A percentile compares a stretch with the other conserved stretches of the same genome.
Conservation (phyloP, 1,284 basidiomycete species). For the Pholiota adiposa region DNA sequence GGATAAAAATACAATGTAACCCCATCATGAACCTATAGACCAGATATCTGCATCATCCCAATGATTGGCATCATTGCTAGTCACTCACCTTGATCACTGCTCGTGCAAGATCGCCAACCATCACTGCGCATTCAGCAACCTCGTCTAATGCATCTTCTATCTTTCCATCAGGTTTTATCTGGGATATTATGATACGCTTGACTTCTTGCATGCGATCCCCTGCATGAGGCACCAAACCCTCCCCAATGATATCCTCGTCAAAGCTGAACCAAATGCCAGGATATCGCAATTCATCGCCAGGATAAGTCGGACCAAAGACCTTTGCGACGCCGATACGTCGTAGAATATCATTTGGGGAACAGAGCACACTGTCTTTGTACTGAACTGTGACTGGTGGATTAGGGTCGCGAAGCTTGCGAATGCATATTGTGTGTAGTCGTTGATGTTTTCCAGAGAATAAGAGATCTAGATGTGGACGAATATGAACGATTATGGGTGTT, state of each 20-base stretch:
- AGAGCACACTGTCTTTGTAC: slow-evolving; percentile 71
- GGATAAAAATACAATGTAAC: slow-evolving; percentile 71
- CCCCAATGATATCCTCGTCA: slow-evolving; percentile 64
- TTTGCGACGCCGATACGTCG: slow-evolving; percentile 71
- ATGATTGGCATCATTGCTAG: not conserved
- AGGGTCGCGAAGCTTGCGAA: slow-evolving; percentile 65
- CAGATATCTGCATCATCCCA: not conserved
- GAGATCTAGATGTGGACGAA: slow-evolving; percentile 79
- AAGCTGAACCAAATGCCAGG: slow-evolving; percentile 86
- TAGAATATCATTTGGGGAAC: slow-evolving; percentile 60
- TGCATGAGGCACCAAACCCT: slow-evolving; percentile 46
- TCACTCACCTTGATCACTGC: slow-evolving; percentile 66
- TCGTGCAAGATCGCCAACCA: slow-evolving; percentile 72
- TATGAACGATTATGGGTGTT: slow-evolving; percentile 77
- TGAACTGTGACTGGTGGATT: slow-evolving; percentile 68
- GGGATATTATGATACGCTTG: slow-evolving; percentile 72
- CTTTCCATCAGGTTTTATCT: slow-evolving; percentile 61
- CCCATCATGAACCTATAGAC: slow-evolving; percentile 70
- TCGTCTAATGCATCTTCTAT: slow-evolving; percentile 71
- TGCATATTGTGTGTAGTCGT: slow-evolving; percentile 74
- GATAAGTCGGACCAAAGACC: slow-evolving; percentile 85
- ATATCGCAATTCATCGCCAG: slow-evolving; percentile 76
- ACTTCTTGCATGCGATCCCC: slow-evolving; percentile 77
- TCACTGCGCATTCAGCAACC: slow-evolving; percentile 60
- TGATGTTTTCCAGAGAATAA: slow-evolving; percentile 80